Evolutionary conservation across 2,329 filamentous ascomycete species (phyloP).

Genomic region (Eutypella sp.): DNA sequence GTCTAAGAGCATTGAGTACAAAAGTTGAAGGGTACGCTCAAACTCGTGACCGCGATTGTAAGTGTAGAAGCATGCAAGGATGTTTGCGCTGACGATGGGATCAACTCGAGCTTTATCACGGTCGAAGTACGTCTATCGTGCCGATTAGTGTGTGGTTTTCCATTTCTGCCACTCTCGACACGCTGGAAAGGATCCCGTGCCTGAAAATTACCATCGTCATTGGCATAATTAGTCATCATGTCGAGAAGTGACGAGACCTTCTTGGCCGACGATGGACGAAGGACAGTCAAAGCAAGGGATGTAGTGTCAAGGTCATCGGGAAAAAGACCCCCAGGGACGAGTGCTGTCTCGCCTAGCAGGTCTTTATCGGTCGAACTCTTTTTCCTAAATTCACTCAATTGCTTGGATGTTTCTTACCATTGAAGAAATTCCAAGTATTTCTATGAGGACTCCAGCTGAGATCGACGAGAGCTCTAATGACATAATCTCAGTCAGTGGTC

Average conservation of each 20-base stretch:
- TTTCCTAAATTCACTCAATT: neutral
- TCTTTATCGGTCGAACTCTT: conserved; percentile 11
- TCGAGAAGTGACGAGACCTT: neutral
- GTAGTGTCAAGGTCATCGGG: conserved; percentile 14
- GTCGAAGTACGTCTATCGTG: conserved; percentile 26
- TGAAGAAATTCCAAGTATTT: conserved; percentile 8
- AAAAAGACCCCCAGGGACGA: conserved; percentile 22
- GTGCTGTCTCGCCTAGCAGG: conserved; percentile 20
- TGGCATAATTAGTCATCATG: conserved; percentile 12
- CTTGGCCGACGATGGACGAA: conserved; percentile 12
- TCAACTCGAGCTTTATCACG: conserved; percentile 19
- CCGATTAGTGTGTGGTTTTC: neutral
- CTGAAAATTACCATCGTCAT: conserved; percentile 18
- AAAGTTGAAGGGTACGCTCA: conserved; percentile 19
- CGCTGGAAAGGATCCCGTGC: conserved; percentile 12
- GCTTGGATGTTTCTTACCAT: conserved; percentile 1
- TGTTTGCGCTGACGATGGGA: conserved; percentile 26
- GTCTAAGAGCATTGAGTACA: conserved; percentile 15
- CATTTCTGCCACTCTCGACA: neutral
- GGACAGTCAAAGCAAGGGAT: conserved; percentile 21
- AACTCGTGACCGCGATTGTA: conserved; percentile 21
- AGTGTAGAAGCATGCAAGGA: conserved; percentile 26
- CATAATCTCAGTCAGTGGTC: neutral
- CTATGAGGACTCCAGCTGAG: conserved; percentile 6
- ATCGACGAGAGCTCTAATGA: conserved; percentile 4